phyloP scores from a whole-genome alignment of 345 rosid genomes.

The Arabidopsis arenosa region DNA sequence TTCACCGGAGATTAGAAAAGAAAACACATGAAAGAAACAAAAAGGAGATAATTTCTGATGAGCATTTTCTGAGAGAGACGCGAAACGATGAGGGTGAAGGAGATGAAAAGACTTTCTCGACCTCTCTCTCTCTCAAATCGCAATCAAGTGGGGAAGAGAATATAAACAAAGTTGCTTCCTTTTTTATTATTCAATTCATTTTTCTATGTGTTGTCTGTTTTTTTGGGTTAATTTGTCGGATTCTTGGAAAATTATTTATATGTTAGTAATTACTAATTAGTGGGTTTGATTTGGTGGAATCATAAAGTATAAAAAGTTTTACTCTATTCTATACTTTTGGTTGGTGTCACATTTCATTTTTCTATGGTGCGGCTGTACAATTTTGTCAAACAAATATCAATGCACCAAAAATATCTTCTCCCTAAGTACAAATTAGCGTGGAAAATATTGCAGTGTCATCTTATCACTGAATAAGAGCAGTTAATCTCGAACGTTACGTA shows the following conservation, averaged over 20 bases:
- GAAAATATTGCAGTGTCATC: background rate
- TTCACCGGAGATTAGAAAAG: slow-evolving; percentile 42
- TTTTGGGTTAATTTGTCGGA: slow-evolving; percentile 22
- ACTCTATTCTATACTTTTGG: background rate
- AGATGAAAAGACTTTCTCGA: slow-evolving; percentile 41
- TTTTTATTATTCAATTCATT: background rate
- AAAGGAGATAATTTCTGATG: slow-evolving; percentile 40
- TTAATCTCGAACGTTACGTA: background rate
- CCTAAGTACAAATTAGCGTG: background rate
- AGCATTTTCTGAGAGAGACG: slow-evolving; percentile 34
- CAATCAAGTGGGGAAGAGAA: slow-evolving; percentile 44
- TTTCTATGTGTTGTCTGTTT: background rate
- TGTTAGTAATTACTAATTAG: background rate
- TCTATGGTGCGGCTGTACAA: too few species aligned
- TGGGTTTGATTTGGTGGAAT: slow-evolving; percentile 17
- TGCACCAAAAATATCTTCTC: background rate
- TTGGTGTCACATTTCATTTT: slow-evolving; percentile 1
- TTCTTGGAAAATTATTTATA: slow-evolving; percentile 17
- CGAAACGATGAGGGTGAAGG: slow-evolving; percentile 35
- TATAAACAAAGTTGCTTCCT: slow-evolving; percentile 33
- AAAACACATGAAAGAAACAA: slow-evolving; percentile 41
- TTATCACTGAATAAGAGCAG: background rate
- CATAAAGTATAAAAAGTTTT: background rate
- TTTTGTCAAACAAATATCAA: background rate
- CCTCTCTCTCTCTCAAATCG: slow-evolving; percentile 38